Percentiles rank a stretch among this genome's conserved stretches.
phyloP scores from a whole-genome alignment of 2,329 filamentous ascomycete genomes.

The Xylaria sp. region DNA sequence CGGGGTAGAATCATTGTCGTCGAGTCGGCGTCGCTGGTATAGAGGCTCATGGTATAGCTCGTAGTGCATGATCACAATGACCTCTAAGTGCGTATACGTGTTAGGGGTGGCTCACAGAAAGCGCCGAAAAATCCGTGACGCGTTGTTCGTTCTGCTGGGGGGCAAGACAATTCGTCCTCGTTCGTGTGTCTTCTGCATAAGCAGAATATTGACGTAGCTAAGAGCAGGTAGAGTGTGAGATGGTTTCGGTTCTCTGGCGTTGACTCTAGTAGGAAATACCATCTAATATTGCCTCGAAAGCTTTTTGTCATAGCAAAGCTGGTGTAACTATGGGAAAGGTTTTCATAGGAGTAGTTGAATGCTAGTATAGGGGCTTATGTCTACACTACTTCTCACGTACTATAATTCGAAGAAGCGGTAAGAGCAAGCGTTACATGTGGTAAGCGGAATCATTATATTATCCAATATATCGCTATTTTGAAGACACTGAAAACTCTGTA shows the following conservation, averaged over 20 bases:
- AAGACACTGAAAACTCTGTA: slow-evolving; percentile 21
- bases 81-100: not conserved
- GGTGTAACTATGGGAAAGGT: not conserved
- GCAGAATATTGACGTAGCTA: not conserved
- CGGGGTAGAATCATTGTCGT: not conserved
- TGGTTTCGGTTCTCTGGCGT: not conserved
- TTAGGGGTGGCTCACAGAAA: not conserved
- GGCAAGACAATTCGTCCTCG: not conserved
- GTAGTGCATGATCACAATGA: not conserved
- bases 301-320: not conserved
- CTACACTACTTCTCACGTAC: slow-evolving; percentile 6
- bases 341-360: slow-evolving; percentile 1
- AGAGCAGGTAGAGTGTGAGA: not conserved
- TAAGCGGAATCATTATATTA: slow-evolving; percentile 22
- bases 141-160: not conserved
- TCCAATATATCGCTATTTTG: slow-evolving; percentile 18
- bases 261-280: not conserved
- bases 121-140: not conserved
- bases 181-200: not conserved
- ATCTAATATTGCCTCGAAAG: not conserved
- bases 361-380: slow-evolving; percentile 6
- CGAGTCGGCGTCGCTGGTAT: not conserved
- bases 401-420: slow-evolving; percentile 1
- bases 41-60: not conserved
- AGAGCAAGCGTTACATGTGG: not conserved